These are phyloP conservation scores for Pterocarpus macrocarpus DNA, from an alignment of 306 rosid species.

Conservation along the genomic window DNA sequence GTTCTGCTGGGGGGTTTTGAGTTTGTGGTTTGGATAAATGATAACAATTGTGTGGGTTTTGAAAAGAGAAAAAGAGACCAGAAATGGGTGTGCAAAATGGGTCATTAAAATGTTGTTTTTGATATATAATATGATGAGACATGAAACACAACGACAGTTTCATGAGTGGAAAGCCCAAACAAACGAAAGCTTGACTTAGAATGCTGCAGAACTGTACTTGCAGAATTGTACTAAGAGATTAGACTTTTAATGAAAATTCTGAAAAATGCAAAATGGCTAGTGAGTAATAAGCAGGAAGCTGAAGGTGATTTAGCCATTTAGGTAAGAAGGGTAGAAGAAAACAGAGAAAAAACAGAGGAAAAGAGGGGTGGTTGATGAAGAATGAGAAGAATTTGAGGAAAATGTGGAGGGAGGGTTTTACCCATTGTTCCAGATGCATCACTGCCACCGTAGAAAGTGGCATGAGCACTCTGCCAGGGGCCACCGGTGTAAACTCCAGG, in stretches of 20 bases:
- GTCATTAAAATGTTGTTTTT: neutral
- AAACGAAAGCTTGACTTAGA: neutral
- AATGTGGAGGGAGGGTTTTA: constrained; percentile 14
- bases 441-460: constrained; percentile 97
- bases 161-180: neutral
- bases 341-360: constrained; percentile 13
- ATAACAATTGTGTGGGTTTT: neutral
- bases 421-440: constrained; percentile 99
- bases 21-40: neutral
- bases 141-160: neutral
- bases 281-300: neutral
- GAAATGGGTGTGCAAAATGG: constrained; percentile 7
- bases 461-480: constrained; percentile 86
- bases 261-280: constrained; percentile 13
- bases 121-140: neutral
- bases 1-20: neutral
- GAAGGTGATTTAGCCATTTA: neutral
- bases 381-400: neutral
- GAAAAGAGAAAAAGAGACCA: neutral
- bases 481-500: constrained; percentile 82
- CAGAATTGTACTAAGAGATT: neutral
- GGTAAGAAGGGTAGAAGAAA: constrained; percentile 17
- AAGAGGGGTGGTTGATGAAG: constrained; percentile 13
- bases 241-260: neutral
- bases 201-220: neutral